Evolutionary conservation across 257 asterid species (phyloP).

Genomic region (Gentiana straminea): DNA sequence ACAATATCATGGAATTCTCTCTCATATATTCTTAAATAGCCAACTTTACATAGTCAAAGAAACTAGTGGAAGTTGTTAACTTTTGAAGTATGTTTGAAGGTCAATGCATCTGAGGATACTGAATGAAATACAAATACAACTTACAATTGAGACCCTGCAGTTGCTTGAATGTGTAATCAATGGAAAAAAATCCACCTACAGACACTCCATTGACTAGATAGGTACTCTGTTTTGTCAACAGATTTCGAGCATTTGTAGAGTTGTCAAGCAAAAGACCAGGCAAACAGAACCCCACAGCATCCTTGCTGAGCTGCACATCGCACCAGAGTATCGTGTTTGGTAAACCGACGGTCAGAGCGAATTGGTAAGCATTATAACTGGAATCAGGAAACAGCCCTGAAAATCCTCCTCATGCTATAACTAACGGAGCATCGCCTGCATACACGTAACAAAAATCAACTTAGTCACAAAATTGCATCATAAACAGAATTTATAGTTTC

Average conservation of each 20-base stretch:
- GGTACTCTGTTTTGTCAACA: constrained; percentile 39
- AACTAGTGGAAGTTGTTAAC: too few relatives aligned
- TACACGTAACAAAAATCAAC: too few relatives aligned
- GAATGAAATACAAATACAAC: too few relatives aligned
- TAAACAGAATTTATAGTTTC: too few relatives aligned
- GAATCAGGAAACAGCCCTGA: constrained; percentile 77
- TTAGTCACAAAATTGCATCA: too few relatives aligned
- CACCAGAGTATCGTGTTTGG: too few relatives aligned
- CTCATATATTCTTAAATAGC: too few relatives aligned
- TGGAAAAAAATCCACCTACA: constrained; percentile 45
- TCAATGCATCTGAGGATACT: too few relatives aligned
- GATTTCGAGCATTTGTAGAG: constrained; percentile 8
- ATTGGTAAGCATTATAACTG: constrained; percentile 33
- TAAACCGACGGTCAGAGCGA: too few relatives aligned
- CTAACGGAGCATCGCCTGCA: constrained; percentile 62
- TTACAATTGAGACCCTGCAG: constrained; percentile 16
- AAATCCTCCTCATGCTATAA: constrained; percentile 73
- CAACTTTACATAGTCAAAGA: too few relatives aligned
- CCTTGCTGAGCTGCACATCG: constrained; percentile 79
- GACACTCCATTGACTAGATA: constrained; percentile 42
- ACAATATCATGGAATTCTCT: too few relatives aligned
- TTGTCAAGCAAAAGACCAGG: constrained; percentile 51
- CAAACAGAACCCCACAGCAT: constrained; percentile 60
- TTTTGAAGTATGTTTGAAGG: too few relatives aligned
- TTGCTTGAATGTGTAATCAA: constrained; percentile 44